These are phyloP conservation scores for Fusarium piperis DNA, from an alignment of 2,329 filamentous ascomycete species.

Conservation along the genomic window DNA sequence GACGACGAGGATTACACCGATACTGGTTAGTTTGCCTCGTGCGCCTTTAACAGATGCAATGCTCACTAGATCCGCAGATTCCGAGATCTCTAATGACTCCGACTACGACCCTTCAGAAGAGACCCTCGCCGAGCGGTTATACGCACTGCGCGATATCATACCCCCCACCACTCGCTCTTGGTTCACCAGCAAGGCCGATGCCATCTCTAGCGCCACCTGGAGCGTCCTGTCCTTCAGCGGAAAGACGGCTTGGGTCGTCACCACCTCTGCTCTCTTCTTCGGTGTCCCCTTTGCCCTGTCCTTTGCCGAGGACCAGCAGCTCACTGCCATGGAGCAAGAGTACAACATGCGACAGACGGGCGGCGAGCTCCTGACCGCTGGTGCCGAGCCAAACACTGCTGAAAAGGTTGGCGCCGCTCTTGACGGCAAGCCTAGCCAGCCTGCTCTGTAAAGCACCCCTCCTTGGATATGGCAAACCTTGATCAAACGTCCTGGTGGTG, in stretches of 20 bases:
- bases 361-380: conserved; percentile 72
- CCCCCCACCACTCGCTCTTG: conserved; percentile 76
- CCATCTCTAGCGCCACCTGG: conserved; percentile 60
- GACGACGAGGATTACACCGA: conserved; percentile 90
- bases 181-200: conserved; percentile 69
- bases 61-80: conserved; percentile 65
- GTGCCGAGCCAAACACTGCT: conserved; percentile 55
- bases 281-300: conserved; percentile 94
- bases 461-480: conserved; percentile 13
- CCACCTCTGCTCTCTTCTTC: conserved; percentile 87
- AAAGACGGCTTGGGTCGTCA: conserved; percentile 90
- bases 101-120: conserved; percentile 70
- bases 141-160: conserved; percentile 79
- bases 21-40: conserved; percentile 71
- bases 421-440: conserved; percentile 57
- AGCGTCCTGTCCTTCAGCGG: conserved; percentile 76
- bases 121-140: conserved; percentile 73
- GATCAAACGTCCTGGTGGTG: conserved; percentile 16
- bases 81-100: conserved; percentile 84
- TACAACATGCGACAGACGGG: conserved; percentile 95
- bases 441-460: conserved; percentile 57
- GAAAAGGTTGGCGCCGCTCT: conserved; percentile 61
- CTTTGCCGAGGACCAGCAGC: conserved; percentile 94
- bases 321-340: conserved; percentile 97
- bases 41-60: conserved; percentile 1